Evolutionary conservation across 345 rosid genomes (phyloP).

Genomic region (Eucalyptus pauciflora): DNA sequence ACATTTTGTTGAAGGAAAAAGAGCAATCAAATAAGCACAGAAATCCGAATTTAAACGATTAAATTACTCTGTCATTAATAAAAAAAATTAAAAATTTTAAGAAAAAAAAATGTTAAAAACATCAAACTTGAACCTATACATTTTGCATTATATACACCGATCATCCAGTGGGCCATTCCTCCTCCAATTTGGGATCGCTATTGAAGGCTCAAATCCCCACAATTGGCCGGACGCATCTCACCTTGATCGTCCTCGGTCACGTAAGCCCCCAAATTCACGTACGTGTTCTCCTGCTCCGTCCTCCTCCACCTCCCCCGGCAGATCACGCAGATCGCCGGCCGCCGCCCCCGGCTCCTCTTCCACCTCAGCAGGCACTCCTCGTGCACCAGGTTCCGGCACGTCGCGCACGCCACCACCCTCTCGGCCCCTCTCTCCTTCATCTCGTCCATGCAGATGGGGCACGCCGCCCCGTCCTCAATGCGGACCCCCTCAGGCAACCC

Average conservation of each 20-base stretch:
- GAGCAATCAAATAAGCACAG: not conserved
- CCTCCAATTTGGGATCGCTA: not conserved
- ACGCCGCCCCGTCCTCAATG: slow-evolving; percentile 27
- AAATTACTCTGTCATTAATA: not conserved
- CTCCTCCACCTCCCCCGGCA: slow-evolving; percentile 78
- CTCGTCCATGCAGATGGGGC: slow-evolving; percentile 76
- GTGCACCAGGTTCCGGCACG: slow-evolving; percentile 64
- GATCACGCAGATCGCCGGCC: slow-evolving; percentile 55
- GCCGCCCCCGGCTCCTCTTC: slow-evolving; percentile 69
- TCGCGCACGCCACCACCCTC: slow-evolving; percentile 40
- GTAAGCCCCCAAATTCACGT: slow-evolving; percentile 65
- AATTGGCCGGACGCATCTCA: not conserved
- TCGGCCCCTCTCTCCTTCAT: slow-evolving; percentile 10
- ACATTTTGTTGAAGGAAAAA: not conserved
- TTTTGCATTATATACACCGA: not conserved
- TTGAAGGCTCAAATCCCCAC: not conserved
- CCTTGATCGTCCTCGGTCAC: slow-evolving; percentile 13
- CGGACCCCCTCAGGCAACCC: not conserved
- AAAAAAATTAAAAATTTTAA: fast-evolving
- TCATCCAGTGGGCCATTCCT: not conserved
- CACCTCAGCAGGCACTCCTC: slow-evolving; percentile 71
- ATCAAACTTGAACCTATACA: not conserved
- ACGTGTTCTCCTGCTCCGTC: slow-evolving; percentile 3
- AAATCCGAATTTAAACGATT: not conserved
- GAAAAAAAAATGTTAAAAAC: not conserved